phyloP scores from a whole-genome alignment of 129 eudicot genomes.

The Apium graveolens region DNA sequence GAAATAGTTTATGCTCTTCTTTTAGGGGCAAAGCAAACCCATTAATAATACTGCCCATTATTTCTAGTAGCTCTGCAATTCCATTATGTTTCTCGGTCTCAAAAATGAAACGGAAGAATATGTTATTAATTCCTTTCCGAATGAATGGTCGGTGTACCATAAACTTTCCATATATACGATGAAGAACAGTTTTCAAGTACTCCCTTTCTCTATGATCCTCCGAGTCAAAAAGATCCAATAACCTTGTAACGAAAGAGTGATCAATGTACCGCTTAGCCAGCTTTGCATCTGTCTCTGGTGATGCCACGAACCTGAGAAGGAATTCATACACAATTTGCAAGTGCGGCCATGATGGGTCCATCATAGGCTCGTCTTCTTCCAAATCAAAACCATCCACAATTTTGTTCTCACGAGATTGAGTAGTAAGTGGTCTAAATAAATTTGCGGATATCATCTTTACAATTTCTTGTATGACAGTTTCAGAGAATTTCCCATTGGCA shows the following conservation, averaged over 20 bases:
- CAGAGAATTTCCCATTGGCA: constrained; percentile 24
- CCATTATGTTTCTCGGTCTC: constrained; percentile 26
- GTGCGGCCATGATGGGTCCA: constrained; percentile 26
- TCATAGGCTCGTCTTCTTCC: constrained; percentile 23
- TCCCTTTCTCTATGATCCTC: constrained; percentile 25
- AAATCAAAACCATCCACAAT: constrained; percentile 19
- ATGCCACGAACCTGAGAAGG: constrained; percentile 23
- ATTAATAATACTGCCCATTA: constrained; percentile 23
- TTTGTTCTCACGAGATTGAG: constrained; percentile 26
- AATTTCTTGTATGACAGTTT: constrained; percentile 16
- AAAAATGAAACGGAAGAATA: constrained; percentile 19
- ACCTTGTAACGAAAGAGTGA: constrained; percentile 18
- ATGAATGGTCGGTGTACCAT: constrained; percentile 29
- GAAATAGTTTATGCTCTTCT: constrained; percentile 23
- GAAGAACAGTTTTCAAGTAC: constrained; percentile 25
- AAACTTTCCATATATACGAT: constrained; percentile 25
- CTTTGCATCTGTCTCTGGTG: constrained; percentile 27
- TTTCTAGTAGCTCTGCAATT: constrained; percentile 24
- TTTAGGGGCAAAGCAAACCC: constrained; percentile 25
- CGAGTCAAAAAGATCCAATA: constrained; percentile 21
- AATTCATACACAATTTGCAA: constrained; percentile 25
- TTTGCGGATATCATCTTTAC: constrained; percentile 18
- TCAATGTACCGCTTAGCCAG: constrained; percentile 23
- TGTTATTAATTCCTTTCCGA: constrained; percentile 21
- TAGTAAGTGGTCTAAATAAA: constrained; percentile 16